phyloP scores from a whole-genome alignment of 164 flowering plant species.

The Litsea cubeba region DNA sequence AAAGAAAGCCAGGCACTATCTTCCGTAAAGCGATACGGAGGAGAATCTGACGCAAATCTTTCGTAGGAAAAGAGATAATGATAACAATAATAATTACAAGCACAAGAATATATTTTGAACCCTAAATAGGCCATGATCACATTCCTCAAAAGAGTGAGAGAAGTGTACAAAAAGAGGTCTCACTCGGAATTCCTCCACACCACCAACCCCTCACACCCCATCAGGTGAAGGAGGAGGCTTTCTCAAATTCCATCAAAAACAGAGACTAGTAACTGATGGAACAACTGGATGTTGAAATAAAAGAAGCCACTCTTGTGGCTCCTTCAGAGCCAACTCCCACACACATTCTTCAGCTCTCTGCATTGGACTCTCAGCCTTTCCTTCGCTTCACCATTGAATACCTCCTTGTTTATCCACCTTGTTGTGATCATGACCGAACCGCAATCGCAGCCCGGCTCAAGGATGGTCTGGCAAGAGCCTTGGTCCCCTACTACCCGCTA shows the following conservation, averaged over 20 bases:
- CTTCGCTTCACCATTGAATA: slow-evolving; percentile 72
- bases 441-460: slow-evolving; percentile 25
- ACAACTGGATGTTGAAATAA: slow-evolving; percentile 18
- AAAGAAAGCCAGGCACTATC: slow-evolving; percentile 5
- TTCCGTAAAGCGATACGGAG: slow-evolving; percentile 2
- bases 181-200: not conserved
- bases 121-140: not conserved
- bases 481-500: slow-evolving; percentile 62
- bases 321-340: slow-evolving; percentile 64
- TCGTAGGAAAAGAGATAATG: not conserved
- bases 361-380: slow-evolving; percentile 73
- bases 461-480: slow-evolving; percentile 37
- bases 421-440: slow-evolving; percentile 14
- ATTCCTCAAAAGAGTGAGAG: not conserved
- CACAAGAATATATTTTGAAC: not conserved
- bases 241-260: not conserved
- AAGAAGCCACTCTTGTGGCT: slow-evolving; percentile 34
- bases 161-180: not conserved
- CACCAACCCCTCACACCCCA: not conserved
- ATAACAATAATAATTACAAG: not conserved
- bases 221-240: not conserved
- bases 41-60: slow-evolving; percentile 7
- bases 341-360: slow-evolving; percentile 44
- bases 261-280: not conserved
- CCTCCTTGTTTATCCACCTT: slow-evolving; percentile 40